Percentiles rank a stretch among this genome's conserved stretches.
These are phyloP conservation scores for Massarina eburnea DNA, from an alignment of 2,329 filamentous ascomycete genomes.

Conservation along the genomic window DNA sequence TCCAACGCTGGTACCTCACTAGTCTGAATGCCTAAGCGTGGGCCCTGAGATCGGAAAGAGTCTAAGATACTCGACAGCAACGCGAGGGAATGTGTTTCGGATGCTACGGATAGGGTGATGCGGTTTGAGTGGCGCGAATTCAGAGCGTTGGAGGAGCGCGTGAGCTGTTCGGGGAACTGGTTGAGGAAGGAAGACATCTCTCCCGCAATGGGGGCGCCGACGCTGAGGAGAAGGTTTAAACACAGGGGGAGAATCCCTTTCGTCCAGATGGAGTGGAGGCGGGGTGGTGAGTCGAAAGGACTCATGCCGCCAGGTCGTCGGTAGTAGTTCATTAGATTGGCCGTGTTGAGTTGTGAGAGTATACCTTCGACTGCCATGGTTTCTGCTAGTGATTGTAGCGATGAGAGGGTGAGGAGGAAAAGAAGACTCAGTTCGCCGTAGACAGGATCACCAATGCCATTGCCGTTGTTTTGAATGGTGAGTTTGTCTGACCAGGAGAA, in stretches of 20 bases:
- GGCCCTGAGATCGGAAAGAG: slow-evolving; percentile 58
- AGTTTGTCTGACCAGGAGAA: slow-evolving; percentile 94
- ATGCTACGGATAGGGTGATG: slow-evolving; percentile 71
- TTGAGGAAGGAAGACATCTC: slow-evolving; percentile 88
- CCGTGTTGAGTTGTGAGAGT: slow-evolving; percentile 75
- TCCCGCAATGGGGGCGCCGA: slow-evolving; percentile 78
- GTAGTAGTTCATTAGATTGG: slow-evolving; percentile 77
- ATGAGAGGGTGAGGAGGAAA: slow-evolving; percentile 85
- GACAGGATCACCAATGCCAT: slow-evolving; percentile 71
- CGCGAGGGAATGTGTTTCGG: slow-evolving; percentile 77
- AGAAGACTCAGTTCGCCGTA: slow-evolving; percentile 91
- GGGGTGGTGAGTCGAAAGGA: slow-evolving; percentile 73
- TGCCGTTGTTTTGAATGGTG: slow-evolving; percentile 48
- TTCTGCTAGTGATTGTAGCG: slow-evolving; percentile 78
- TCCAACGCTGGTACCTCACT: slow-evolving; percentile 69
- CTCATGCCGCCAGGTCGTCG: slow-evolving; percentile 68
- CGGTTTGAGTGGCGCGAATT: slow-evolving; percentile 58
- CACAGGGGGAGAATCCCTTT: slow-evolving; percentile 85
- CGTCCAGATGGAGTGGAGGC: slow-evolving; percentile 88
- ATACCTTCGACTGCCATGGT: slow-evolving; percentile 86
- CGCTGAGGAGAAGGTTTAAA: slow-evolving; percentile 80
- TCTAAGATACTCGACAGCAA: slow-evolving; percentile 74
- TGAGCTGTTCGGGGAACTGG: slow-evolving; percentile 79
- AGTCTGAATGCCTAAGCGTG: slow-evolving; percentile 52
- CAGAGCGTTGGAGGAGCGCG: slow-evolving; percentile 71